These are phyloP conservation scores for Coemansia sp. DNA, from an alignment of 192 early-diverging fungal species.

Conservation along the genomic window DNA sequence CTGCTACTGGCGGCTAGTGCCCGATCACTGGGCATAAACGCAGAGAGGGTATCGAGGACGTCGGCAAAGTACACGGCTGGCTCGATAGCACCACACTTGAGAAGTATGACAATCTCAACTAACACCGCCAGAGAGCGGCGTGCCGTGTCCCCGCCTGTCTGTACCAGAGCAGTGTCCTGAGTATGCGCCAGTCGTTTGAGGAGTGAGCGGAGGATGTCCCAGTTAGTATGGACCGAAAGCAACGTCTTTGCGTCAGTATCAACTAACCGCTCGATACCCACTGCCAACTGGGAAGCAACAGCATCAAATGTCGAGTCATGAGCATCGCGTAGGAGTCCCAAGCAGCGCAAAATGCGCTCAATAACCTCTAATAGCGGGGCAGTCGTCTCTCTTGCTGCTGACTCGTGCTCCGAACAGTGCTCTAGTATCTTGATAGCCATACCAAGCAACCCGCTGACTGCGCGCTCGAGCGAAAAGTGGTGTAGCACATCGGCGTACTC, in stretches of 20 bases:
- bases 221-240: slow-evolving; percentile 22
- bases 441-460: slow-evolving; percentile 73
- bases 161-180: slow-evolving; percentile 18
- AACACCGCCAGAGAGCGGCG: slow-evolving; percentile 31
- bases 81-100: slow-evolving; percentile 39
- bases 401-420: slow-evolving; percentile 8
- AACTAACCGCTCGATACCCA: slow-evolving; percentile 34
- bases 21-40: slow-evolving; percentile 45
- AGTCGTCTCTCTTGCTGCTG: slow-evolving; percentile 13
- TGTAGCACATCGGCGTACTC: slow-evolving; percentile 65
- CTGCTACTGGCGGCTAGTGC: slow-evolving; percentile 17
- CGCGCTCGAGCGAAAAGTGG: slow-evolving; percentile 72
- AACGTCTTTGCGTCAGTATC: slow-evolving; percentile 28
- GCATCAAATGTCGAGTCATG: slow-evolving; percentile 56
- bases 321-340: slow-evolving; percentile 60
- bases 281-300: slow-evolving; percentile 31
- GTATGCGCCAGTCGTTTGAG: slow-evolving; percentile 45
- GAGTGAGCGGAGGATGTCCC: slow-evolving; percentile 47
- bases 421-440: slow-evolving; percentile 66
- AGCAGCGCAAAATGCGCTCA: slow-evolving; percentile 45
- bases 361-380: slow-evolving; percentile 18
- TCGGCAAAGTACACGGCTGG: slow-evolving; percentile 34
- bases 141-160: slow-evolving; percentile 12
- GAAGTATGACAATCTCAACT: slow-evolving; percentile 40
- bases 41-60: slow-evolving; percentile 38